phyloP scores from a whole-genome alignment of 352 stramenopile genomes.

The Thalassiosira pacifica region DNA sequence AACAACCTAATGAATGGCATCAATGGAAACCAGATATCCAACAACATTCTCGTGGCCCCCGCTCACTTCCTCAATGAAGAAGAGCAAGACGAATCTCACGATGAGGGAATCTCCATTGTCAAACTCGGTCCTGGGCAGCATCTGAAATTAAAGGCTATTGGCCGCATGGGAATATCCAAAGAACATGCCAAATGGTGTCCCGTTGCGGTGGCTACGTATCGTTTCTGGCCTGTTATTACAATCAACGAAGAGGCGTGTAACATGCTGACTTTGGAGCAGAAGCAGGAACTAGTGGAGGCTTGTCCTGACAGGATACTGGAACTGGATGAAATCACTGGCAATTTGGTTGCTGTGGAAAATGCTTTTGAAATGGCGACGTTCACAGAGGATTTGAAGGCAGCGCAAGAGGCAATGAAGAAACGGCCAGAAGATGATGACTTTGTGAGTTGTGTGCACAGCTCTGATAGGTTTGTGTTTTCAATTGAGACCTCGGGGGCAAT shows the following conservation, averaged over 20 bases:
- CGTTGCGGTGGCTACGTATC: slow-evolving; percentile 93
- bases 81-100: slow-evolving; percentile 92
- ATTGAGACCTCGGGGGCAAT: slow-evolving; percentile 91
- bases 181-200: slow-evolving; percentile 98
- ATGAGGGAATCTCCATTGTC: slow-evolving; percentile 96
- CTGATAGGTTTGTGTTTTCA: slow-evolving; percentile 96
- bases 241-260: slow-evolving; percentile 87
- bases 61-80: slow-evolving; percentile 87
- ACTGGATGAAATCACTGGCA: slow-evolving; percentile 89
- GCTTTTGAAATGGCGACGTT: slow-evolving; percentile 91
- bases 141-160: slow-evolving; percentile 94
- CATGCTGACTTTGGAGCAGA: slow-evolving; percentile 91
- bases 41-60: slow-evolving; percentile 75
- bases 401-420: slow-evolving; percentile 93
- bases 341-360: slow-evolving; percentile 78
- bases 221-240: slow-evolving; percentile 91
- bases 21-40: slow-evolving; percentile 65
- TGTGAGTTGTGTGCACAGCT: slow-evolving; percentile 90
- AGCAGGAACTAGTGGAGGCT: slow-evolving; percentile 94
- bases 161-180: slow-evolving; percentile 95
- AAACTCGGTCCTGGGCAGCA: slow-evolving; percentile 95
- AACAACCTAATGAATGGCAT: too few species aligned
- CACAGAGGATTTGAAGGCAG: slow-evolving; percentile 94
- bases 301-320: slow-evolving; percentile 95
- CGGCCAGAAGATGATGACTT: slow-evolving; percentile 95